Evolutionary conservation across 768 basidiomycete genomes (phyloP).

Genomic region (Tylopilus subfusipes): DNA sequence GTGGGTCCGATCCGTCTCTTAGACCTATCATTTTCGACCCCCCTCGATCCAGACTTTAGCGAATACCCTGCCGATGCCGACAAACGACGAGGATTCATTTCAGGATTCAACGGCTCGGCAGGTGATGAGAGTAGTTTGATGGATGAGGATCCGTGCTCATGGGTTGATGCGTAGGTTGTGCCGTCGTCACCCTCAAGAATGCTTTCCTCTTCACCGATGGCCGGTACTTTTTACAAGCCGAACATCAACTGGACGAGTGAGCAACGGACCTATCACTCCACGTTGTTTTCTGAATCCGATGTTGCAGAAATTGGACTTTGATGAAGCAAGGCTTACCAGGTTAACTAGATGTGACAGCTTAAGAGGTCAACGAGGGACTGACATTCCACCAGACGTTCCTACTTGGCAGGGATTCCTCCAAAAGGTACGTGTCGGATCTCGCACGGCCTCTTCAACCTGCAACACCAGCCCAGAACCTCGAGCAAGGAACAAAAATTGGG

Average conservation of each 20-base stretch:
- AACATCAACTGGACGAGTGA: conserved; percentile 81
- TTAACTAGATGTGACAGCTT: conserved; percentile 20
- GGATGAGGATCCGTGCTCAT: conserved; percentile 2
- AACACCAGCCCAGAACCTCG: conserved; percentile 48
- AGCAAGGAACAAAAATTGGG: conserved; percentile 62
- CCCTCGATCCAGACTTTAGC: conserved; percentile 62
- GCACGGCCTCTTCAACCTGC: neutral
- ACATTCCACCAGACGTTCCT: conserved; percentile 60
- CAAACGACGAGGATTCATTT: conserved; percentile 81
- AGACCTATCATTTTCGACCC: neutral
- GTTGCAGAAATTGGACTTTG: conserved; percentile 77
- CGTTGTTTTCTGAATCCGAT: neutral
- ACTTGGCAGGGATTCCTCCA: conserved; percentile 86
- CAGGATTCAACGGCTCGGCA: conserved; percentile 92
- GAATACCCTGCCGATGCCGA: conserved; percentile 88
- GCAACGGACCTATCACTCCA: conserved; percentile 13
- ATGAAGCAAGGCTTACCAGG: conserved; percentile 92
- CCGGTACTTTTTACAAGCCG: conserved; percentile 91
- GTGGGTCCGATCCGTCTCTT: conserved; percentile 41
- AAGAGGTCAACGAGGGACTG: conserved; percentile 4
- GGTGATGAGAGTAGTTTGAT: conserved; percentile 41
- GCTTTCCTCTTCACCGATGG: conserved; percentile 95
- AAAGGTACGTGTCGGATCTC: conserved; percentile 44
- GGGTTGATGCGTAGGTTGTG: conserved; percentile 54
- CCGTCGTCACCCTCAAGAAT: conserved; percentile 63